Conservation (phyloP, 2,329 filamentous ascomycete genomes). For the Sphaerostilbella broomeana region DNA sequence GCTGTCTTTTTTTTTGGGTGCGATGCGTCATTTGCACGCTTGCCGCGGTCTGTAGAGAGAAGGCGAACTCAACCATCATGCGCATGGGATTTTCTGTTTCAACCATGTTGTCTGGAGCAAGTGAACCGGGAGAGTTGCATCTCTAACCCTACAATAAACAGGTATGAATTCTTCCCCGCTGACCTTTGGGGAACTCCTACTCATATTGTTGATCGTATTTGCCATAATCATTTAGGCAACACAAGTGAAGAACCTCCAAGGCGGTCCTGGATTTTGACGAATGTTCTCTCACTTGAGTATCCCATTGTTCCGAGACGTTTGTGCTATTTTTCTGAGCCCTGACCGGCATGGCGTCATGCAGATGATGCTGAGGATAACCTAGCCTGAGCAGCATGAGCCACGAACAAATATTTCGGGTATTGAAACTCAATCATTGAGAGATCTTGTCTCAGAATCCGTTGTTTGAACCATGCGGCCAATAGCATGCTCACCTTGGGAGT, state of each 20-base stretch:
- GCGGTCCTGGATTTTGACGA: neutral
- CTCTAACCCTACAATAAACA: neutral
- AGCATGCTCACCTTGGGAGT: no score
- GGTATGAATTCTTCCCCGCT: neutral
- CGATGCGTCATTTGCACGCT: neutral
- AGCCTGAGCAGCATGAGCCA: no score
- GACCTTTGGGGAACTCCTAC: neutral
- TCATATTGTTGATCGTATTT: constrained; percentile 6
- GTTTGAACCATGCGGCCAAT: no score
- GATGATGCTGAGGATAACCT: no score
- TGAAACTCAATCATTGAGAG: no score
- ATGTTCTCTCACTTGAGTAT: no score
- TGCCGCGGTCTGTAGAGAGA: neutral
- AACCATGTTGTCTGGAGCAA: neutral
- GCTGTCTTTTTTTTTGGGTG: no score
- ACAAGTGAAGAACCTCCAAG: constrained; percentile 4
- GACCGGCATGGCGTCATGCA: no score
- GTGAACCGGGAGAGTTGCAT: constrained; percentile 6
- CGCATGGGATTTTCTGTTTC: neutral
- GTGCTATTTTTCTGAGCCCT: no score
- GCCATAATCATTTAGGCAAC: neutral
- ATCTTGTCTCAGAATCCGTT: no score
- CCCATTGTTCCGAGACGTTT: no score
- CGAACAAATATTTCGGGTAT: no score
- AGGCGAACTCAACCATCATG: neutral